Evolutionary conservation across 257 asterid genomes (phyloP).

Genomic region (Thymus quinquecostatus): DNA sequence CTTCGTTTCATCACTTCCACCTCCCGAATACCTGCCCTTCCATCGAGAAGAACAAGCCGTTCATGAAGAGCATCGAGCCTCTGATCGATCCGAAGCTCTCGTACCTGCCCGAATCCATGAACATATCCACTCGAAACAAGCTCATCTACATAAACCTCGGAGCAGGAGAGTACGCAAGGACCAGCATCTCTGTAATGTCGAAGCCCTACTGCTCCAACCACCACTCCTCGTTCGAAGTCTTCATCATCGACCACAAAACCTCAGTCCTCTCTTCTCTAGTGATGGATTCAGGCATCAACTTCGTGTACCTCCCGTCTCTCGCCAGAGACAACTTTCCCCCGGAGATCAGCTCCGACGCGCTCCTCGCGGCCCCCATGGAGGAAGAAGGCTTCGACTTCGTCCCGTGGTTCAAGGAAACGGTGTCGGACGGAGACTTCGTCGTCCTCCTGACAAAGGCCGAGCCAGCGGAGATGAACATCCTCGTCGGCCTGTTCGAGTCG

Average conservation of each 20-base stretch:
- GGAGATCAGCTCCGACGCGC: constrained; percentile 53
- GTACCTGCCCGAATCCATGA: constrained; percentile 65
- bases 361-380: constrained; percentile 59
- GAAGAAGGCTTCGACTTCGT: constrained; percentile 71
- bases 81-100: constrained; percentile 38
- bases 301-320: constrained; percentile 73
- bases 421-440: constrained; percentile 65
- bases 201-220: constrained; percentile 49
- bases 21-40: constrained; percentile 78
- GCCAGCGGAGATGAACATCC: constrained; percentile 57
- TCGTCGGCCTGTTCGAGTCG: constrained; percentile 55
- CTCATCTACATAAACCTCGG: constrained; percentile 75
- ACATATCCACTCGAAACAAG: constrained; percentile 75
- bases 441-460: constrained; percentile 73
- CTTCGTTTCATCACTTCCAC: constrained; percentile 43
- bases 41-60: constrained; percentile 52
- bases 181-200: constrained; percentile 45
- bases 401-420: constrained; percentile 72
- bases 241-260: constrained; percentile 67
- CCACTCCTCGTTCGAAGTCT: constrained; percentile 54
- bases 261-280: constrained; percentile 69
- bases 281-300: constrained; percentile 68
- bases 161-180: constrained; percentile 62
- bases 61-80: constrained; percentile 71
- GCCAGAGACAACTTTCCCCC: constrained; percentile 41